Percentiles rank a stretch among this genome's conserved stretches.
Conservation (phyloP, 768 basidiomycete genomes). For the Lactifluus volemus region DNA sequence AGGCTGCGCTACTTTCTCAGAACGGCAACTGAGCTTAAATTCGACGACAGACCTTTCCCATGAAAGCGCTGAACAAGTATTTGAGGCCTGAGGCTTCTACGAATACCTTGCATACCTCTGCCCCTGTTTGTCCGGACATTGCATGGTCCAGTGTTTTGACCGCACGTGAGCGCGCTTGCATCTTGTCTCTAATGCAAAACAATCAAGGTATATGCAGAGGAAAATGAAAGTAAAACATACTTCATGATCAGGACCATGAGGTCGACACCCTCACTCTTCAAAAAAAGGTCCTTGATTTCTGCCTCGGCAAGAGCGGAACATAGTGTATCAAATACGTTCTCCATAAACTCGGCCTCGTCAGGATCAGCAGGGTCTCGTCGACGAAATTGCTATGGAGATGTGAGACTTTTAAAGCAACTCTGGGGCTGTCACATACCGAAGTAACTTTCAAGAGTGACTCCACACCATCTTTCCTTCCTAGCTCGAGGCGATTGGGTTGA, state of each 20-base stretch:
- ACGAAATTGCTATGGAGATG: conserved; percentile 64
- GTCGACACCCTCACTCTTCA: conserved; percentile 90
- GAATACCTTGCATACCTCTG: conserved; percentile 70
- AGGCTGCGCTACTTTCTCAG: conserved; percentile 13
- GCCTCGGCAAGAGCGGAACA: conserved; percentile 81
- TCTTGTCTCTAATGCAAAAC: conserved; percentile 55
- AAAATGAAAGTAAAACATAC: conserved; percentile 35
- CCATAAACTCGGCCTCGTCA: conserved; percentile 97
- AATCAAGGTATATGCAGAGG: not conserved
- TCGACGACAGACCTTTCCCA: conserved; percentile 70
- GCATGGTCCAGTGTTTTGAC: conserved; percentile 92
- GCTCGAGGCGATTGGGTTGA: conserved; percentile 52
- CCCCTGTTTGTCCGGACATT: conserved; percentile 67
- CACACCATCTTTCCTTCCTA: conserved; percentile 70
- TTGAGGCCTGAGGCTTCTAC: conserved; percentile 85
- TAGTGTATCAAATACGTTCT: conserved; percentile 85
- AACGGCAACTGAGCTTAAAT: conserved; percentile 16
- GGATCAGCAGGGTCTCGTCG: conserved; percentile 73
- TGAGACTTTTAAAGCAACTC: conserved; percentile 13
- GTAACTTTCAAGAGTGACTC: conserved; percentile 67
- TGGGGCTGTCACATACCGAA: conserved; percentile 46
- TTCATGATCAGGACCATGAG: conserved; percentile 99
- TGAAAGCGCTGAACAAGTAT: conserved; percentile 81
- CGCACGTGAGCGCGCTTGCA: conserved; percentile 67
- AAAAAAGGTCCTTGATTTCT: conserved; percentile 69